Conservation (phyloP, 768 basidiomycete genomes). For the Psilocybe cyanescens region DNA sequence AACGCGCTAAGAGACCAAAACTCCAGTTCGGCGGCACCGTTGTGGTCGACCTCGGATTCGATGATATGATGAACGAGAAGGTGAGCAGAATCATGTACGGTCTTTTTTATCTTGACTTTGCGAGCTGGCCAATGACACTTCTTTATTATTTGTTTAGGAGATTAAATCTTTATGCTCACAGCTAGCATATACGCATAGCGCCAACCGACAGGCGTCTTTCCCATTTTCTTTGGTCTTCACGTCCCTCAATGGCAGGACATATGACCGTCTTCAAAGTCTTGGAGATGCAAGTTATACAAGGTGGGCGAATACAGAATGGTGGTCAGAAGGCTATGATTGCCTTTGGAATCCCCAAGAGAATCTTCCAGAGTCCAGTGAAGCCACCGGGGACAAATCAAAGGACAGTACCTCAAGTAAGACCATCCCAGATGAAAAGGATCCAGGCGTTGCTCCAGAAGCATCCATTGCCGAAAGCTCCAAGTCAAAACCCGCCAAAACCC, state of each 20-base stretch:
- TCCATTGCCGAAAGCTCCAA: slow-evolving; percentile 9
- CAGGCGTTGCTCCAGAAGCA: background rate
- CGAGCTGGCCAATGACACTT: slow-evolving; percentile 8
- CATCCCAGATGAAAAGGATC: background rate
- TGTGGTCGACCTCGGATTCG: slow-evolving; percentile 89
- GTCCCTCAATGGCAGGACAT: slow-evolving; percentile 75
- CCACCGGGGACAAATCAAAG: background rate
- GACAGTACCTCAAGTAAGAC: background rate
- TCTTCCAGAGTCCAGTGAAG: background rate
- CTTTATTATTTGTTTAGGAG: slow-evolving; percentile 61
- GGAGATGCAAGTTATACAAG: slow-evolving; percentile 72
- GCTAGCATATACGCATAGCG: slow-evolving; percentile 88
- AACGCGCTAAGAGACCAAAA: slow-evolving; percentile 44
- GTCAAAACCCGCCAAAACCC: slow-evolving; percentile 19
- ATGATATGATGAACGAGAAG: slow-evolving; percentile 92
- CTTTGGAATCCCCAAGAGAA: slow-evolving; percentile 52
- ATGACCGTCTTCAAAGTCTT: slow-evolving; percentile 63
- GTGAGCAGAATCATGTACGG: slow-evolving; percentile 48
- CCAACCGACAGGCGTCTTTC: slow-evolving; percentile 72
- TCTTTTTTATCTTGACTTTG: slow-evolving; percentile 14
- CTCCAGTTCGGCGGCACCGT: slow-evolving; percentile 64
- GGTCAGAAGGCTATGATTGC: slow-evolving; percentile 71
- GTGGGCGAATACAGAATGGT: slow-evolving; percentile 88
- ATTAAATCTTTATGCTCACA: slow-evolving; percentile 88
- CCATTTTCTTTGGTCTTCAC: slow-evolving; percentile 84